Percentiles rank a stretch among this genome's conserved stretches.
Evolutionary conservation across 108 stramenopile species (phyloP).

Genomic region (Skeletonema potamos): DNA sequence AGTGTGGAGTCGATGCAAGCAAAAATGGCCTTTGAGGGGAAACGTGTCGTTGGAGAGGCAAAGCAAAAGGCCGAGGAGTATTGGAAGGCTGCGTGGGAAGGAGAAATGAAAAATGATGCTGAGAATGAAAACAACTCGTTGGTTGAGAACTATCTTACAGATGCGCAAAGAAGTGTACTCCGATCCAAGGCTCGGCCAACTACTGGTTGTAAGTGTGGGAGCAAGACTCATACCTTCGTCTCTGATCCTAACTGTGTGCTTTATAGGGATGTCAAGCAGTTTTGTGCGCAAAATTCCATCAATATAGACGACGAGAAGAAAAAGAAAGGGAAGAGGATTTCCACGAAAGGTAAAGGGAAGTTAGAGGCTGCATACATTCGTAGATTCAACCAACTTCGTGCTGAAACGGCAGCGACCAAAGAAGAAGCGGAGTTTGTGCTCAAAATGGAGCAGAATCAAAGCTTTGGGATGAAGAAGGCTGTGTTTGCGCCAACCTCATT

Average conservation of each 20-base stretch:
- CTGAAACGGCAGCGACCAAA: conserved; percentile 39
- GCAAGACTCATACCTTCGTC: conserved; percentile 63
- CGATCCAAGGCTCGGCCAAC: conserved; percentile 56
- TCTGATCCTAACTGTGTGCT: conserved; percentile 67
- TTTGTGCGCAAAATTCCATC: conserved; percentile 31
- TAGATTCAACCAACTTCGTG: conserved; percentile 52
- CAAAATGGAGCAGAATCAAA: conserved; percentile 77
- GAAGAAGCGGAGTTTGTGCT: conserved; percentile 72
- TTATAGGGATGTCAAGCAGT: conserved; percentile 53
- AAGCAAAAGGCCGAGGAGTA: conserved; percentile 19
- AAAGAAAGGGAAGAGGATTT: background rate
- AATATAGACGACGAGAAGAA: conserved; percentile 1
- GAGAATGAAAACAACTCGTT: conserved; percentile 21
- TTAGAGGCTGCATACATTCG: conserved; percentile 72
- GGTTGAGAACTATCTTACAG: conserved; percentile 44
- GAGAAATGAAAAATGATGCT: conserved; percentile 13
- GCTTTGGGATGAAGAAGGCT: conserved; percentile 51
- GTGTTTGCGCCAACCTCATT: conserved; percentile 67
- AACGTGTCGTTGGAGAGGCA: conserved; percentile 12
- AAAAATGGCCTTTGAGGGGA: conserved; percentile 29
- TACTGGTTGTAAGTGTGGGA: conserved; percentile 69
- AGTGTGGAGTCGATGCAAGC: conserved; percentile 19
- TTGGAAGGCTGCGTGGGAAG: conserved; percentile 25
- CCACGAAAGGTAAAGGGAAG: conserved; percentile 45
- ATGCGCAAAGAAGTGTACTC: conserved; percentile 56